A percentile compares a stretch with the other conserved stretches of the same genome.
These are phyloP conservation scores for Geranomyces variabilis DNA, from an alignment of 192 early-diverging fungal genomes.

Conservation along the genomic window DNA sequence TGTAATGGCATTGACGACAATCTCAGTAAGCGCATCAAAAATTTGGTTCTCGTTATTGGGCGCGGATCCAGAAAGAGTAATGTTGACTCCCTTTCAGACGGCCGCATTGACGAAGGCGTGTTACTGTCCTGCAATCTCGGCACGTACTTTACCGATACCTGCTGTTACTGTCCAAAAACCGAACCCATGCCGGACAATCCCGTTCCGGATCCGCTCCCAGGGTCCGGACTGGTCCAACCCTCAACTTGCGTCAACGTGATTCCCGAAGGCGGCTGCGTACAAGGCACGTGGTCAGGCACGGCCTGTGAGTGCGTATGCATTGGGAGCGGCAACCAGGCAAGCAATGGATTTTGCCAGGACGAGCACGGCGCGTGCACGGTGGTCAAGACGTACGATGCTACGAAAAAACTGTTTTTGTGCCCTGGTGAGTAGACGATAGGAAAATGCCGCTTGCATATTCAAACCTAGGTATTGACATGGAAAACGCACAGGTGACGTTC, in stretches of 20 bases:
- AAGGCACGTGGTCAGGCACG: conserved; percentile 14
- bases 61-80: not conserved
- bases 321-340: not conserved
- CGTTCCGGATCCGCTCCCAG: not conserved
- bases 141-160: conserved; percentile 24
- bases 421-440: conserved; percentile 43
- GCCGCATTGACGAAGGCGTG: conserved; percentile 33
- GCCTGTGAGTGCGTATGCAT: conserved; percentile 10
- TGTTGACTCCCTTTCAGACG: conserved; percentile 15
- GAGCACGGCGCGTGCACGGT: conserved; percentile 5
- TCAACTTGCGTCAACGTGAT: not conserved
- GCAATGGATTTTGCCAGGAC: conserved; percentile 18
- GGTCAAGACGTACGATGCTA: conserved; percentile 18
- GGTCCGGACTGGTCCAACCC: not conserved
- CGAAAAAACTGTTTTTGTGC: conserved; percentile 37
- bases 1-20: conserved; percentile 45
- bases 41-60: not conserved
- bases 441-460: too few relatives aligned
- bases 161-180: conserved; percentile 35
- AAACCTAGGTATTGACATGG: too few relatives aligned
- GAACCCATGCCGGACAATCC: conserved; percentile 17
- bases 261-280: conserved; percentile 10
- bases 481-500: too few relatives aligned
- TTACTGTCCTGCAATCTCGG: conserved; percentile 4
- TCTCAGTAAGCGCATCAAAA: conserved; percentile 11